Base-by-base conservation (phyloP, 345 rosid genomes). In the Dipteronia dyeriana region DNA sequence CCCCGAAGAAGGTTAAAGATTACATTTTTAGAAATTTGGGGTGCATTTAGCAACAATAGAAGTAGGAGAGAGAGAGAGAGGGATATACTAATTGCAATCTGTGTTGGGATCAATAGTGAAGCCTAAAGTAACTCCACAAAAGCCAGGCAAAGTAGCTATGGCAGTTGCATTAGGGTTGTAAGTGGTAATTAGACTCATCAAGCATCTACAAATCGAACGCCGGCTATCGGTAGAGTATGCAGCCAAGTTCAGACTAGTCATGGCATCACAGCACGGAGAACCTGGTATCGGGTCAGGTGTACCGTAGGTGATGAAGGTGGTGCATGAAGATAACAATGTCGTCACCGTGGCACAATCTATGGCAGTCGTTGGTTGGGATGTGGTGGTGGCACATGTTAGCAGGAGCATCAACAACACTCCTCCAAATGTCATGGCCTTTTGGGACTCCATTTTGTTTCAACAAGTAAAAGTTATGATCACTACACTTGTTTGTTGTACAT, bases 91-190 rank as follows among this genome's bases (percentile, higher is more conserved):
- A 79, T 80, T 74, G 90, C 95, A 95, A 19, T 95, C 90, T 17
- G 91, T 88, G 67, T 85, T 87, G 9, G 96, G 96, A 47, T 82
- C 85, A 61, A 95, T 79, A 69, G 75, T 77, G 86, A 93, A 91
- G 76, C 98, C 94, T 31, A 95, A 78, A 38, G 82, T 68, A 49
- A 90, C 82, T 0, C 94, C 97, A 26, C 98, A 95, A 74, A 95
- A 82, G 71, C 97, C 97, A 0, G 97, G 92, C 63, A 92, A 67
- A 16, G 92, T 89, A 31, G 97, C 90, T 20, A 92, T 87, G 13
- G 89, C 88, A 0, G 97, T 87, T 79, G 94, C 91, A 26, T 91
- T 87, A 0, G 91, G 78, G 45, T 70, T 85, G 72, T 87, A 84
- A 54, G 85, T 56, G 19, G 75, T 66, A 49, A 90, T 84, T 77